These are phyloP conservation scores for Aspergillus aculeatus DNA, from an alignment of 2,329 filamentous ascomycete species.

Conservation along the genomic window DNA sequence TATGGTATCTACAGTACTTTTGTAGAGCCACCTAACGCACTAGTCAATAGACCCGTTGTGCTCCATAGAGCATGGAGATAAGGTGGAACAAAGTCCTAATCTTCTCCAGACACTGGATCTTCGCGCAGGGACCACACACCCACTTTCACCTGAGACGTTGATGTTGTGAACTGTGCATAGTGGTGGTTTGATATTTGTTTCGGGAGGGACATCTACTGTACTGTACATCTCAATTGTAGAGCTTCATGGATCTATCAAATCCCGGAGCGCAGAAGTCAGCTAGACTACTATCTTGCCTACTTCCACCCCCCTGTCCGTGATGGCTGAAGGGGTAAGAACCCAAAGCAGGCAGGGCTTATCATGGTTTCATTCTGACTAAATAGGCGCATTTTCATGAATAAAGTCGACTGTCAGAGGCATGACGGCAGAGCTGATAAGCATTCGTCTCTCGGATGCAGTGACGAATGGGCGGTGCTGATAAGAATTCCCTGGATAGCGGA, in stretches of 20 bases:
- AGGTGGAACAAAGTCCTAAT: background rate
- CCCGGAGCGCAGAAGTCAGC: too few relatives aligned
- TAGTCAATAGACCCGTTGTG: background rate
- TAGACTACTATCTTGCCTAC: too few relatives aligned
- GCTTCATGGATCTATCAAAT: too few relatives aligned
- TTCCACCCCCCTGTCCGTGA: too few relatives aligned
- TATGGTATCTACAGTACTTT: too few relatives aligned
- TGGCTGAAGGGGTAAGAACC: too few relatives aligned
- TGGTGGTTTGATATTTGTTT: background rate
- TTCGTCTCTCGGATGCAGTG: background rate
- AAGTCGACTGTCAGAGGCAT: background rate
- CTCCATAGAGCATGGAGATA: background rate
- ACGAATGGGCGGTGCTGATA: slow-evolving; percentile 1
- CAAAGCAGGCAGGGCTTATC: background rate
- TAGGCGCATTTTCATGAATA: slow-evolving; percentile 4
- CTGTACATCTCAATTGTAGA: background rate
- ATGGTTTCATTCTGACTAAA: slow-evolving; percentile 1
- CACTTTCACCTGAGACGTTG: background rate
- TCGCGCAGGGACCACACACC: background rate
- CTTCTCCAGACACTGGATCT: background rate
- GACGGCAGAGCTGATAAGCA: slow-evolving; percentile 1
- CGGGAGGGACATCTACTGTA: too few relatives aligned
- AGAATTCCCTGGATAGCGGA: background rate
- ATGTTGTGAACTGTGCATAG: background rate
- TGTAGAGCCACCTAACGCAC: too few relatives aligned